Conservation (phyloP, 2,329 filamentous ascomycete genomes). For the Xylariaceae sp. region DNA sequence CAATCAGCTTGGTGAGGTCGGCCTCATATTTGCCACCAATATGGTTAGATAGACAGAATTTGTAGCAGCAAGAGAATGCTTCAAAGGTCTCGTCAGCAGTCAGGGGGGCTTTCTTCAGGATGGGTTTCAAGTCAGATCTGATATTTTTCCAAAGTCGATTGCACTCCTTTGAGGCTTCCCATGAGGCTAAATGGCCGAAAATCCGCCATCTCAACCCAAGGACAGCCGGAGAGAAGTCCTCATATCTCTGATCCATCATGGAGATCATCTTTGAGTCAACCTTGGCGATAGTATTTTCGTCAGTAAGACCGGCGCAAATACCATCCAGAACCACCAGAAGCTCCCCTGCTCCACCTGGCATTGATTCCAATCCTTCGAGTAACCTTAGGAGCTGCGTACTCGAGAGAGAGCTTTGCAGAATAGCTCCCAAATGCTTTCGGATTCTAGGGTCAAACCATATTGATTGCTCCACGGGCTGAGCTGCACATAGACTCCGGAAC, state of each 20-base stretch:
- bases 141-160: constrained; percentile 26
- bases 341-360: constrained; percentile 24
- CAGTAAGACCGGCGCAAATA: constrained; percentile 33
- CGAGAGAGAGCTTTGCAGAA: constrained; percentile 35
- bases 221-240: constrained; percentile 23
- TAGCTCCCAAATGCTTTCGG: constrained; percentile 23
- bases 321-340: constrained; percentile 36
- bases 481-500: constrained; percentile 28
- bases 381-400: constrained; percentile 34
- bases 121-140: constrained; percentile 22
- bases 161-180: constrained; percentile 25
- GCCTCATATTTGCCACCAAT: constrained; percentile 25
- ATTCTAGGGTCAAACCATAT: constrained; percentile 28
- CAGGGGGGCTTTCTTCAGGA: constrained; percentile 25
- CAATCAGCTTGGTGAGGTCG: constrained; percentile 24
- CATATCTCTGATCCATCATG: constrained; percentile 24
- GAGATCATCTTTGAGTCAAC: constrained; percentile 32
- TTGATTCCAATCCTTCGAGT: constrained; percentile 32
- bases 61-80: constrained; percentile 29
- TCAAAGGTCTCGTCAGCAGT: constrained; percentile 25
- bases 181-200: constrained; percentile 25
- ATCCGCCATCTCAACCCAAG: constrained; percentile 29
- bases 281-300: constrained; percentile 31
- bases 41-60: constrained; percentile 27
- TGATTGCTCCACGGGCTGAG: constrained; percentile 17